These are phyloP conservation scores for Aspergillus alliaceus DNA, from an alignment of 2,329 filamentous ascomycete genomes.

Conservation along the genomic window DNA sequence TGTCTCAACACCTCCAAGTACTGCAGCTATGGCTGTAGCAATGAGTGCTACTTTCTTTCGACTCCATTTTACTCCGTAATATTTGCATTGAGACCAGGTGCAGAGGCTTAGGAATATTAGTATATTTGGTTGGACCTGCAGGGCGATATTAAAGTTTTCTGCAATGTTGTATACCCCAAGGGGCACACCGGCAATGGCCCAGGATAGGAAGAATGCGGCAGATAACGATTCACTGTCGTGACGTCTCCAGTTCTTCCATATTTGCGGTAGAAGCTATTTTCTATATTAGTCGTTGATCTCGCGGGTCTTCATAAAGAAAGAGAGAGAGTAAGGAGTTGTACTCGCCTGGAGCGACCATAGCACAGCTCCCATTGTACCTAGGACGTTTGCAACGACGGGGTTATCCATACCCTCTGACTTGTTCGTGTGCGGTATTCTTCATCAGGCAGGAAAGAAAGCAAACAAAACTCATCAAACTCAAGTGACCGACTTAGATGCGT, in stretches of 20 bases:
- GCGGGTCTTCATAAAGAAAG: not conserved
- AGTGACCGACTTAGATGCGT: no score
- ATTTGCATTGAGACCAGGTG: slow-evolving; percentile 58
- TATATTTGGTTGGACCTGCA: slow-evolving; percentile 59
- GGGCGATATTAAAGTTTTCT: slow-evolving; percentile 53
- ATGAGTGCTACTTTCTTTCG: not conserved
- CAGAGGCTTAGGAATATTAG: slow-evolving; percentile 52
- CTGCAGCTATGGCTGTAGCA: slow-evolving; percentile 9
- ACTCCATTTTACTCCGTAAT: slow-evolving; percentile 45
- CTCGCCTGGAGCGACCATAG: not conserved
- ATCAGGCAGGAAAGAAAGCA: no score
- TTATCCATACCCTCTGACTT: no score
- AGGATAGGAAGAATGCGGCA: slow-evolving; percentile 71
- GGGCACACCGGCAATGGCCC: slow-evolving; percentile 65
- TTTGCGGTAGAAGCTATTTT: slow-evolving; percentile 66
- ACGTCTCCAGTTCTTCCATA: slow-evolving; percentile 65
- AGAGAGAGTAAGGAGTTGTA: no score
- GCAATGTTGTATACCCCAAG: slow-evolving; percentile 63
- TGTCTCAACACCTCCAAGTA: slow-evolving; percentile 61
- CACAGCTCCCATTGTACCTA: slow-evolving; percentile 32
- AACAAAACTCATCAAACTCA: no score
- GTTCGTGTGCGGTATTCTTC: no score
- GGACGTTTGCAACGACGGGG: slow-evolving; percentile 29
- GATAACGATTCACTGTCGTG: slow-evolving; percentile 67
- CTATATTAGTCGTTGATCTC: not conserved